These are phyloP conservation scores for Epithele typhae DNA, from an alignment of 768 basidiomycete genomes.

Conservation along the genomic window DNA sequence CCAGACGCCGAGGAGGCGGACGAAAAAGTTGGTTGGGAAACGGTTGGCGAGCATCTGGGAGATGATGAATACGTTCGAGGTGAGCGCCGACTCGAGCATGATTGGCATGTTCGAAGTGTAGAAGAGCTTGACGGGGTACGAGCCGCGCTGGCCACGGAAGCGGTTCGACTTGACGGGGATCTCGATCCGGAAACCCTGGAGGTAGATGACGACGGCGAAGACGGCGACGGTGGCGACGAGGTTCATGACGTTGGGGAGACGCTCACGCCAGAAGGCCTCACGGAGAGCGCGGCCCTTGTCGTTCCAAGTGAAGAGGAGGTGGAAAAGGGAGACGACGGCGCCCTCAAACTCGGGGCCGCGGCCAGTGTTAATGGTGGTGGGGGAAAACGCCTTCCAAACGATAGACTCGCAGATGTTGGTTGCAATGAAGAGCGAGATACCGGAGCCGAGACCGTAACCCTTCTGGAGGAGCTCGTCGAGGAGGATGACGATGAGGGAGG, in stretches of 20 bases:
- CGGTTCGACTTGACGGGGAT: conserved; percentile 97
- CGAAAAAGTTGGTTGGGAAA: conserved; percentile 89
- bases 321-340: conserved; percentile 94
- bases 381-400: conserved; percentile 99
- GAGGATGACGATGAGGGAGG: conserved; percentile 94
- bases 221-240: conserved; percentile 87
- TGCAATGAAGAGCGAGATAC: conserved; percentile 98
- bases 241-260: conserved; percentile 98
- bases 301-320: conserved; percentile 96
- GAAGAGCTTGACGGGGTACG: conserved; percentile 97
- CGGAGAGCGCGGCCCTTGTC: conserved; percentile 96
- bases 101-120: conserved; percentile 99
- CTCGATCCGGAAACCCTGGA: conserved; percentile 98
- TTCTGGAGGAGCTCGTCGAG: conserved; percentile 99
- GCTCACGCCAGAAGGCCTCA: conserved; percentile 97
- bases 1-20: conserved; percentile 93
- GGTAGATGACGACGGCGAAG: conserved; percentile 94
- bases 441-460: conserved; percentile 97
- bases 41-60: conserved; percentile 92
- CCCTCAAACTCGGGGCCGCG: conserved; percentile 98
- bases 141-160: conserved; percentile 93
- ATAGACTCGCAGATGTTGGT: conserved; percentile 99
- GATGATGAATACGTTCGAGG: conserved; percentile 92
- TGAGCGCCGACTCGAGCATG: conserved; percentile 94
- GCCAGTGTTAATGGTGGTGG: conserved; percentile 96